These are phyloP conservation scores for Myxozyma geophila DNA, from an alignment of 805 yeast genomes.

Conservation along the genomic window DNA sequence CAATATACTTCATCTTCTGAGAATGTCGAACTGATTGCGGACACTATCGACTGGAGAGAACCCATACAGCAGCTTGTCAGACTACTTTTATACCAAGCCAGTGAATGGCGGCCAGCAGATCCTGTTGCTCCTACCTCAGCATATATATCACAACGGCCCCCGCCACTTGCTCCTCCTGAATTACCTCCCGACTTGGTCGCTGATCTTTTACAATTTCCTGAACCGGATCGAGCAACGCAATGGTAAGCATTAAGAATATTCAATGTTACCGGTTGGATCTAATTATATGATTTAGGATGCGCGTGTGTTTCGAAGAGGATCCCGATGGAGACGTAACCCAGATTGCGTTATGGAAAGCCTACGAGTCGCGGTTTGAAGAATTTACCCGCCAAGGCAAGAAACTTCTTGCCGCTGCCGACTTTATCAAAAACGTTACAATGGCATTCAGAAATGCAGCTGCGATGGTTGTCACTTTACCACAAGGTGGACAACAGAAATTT, in stretches of 20 bases:
- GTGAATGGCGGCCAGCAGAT: constrained; percentile 24
- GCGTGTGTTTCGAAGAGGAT: constrained; percentile 83
- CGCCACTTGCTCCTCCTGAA: constrained; percentile 69
- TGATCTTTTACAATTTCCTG: constrained; percentile 68
- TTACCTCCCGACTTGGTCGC: constrained; percentile 59
- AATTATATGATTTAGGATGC: constrained; percentile 50
- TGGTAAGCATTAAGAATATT: constrained; percentile 54
- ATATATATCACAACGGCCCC: constrained; percentile 57
- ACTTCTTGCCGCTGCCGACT: constrained; percentile 91
- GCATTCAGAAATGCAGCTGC: constrained; percentile 82
- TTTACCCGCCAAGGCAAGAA: constrained; percentile 58
- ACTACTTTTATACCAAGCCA: constrained; percentile 37
- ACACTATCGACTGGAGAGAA: constrained; percentile 54
- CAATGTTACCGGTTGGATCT: neutral
- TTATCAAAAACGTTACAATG: constrained; percentile 88
- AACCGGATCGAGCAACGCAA: constrained; percentile 88
- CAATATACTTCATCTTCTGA: constrained; percentile 71
- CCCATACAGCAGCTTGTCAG: constrained; percentile 40
- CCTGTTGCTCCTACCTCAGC: constrained; percentile 52
- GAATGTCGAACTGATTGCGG: constrained; percentile 58
- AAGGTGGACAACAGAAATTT: constrained; percentile 70
- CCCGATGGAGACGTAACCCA: constrained; percentile 87
- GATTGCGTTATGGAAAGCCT: constrained; percentile 92
- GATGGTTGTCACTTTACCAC: constrained; percentile 76
- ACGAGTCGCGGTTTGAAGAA: constrained; percentile 81